phyloP scores from a whole-genome alignment of 1,139 yeast genomes.

The Ashbya aceris region DNA sequence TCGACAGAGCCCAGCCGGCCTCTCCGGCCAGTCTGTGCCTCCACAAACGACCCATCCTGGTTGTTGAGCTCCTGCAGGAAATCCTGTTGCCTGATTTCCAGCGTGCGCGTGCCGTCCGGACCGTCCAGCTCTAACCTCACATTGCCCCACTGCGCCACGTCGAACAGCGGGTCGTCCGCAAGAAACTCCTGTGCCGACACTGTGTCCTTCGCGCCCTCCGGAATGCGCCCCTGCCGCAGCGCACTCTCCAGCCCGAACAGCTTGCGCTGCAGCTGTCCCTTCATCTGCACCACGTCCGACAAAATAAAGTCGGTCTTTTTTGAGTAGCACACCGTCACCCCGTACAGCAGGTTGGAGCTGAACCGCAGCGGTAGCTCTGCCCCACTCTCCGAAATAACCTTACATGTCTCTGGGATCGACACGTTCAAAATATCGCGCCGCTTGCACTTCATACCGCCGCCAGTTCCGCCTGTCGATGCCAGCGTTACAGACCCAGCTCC shows the following conservation, averaged over 20 bases:
- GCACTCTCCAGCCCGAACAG: conserved; percentile 8
- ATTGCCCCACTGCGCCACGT: conserved; percentile 15
- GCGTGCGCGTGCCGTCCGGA: conserved; percentile 6
- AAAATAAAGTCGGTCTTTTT: conserved; percentile 26
- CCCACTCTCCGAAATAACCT: conserved; percentile 15
- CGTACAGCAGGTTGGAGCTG: conserved; percentile 25
- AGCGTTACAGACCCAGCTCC: conserved; percentile 9
- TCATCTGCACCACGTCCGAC: conserved; percentile 18
- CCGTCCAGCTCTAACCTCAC: conserved; percentile 12
- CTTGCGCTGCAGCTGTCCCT: conserved; percentile 19
- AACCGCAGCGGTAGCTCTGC: conserved; percentile 20
- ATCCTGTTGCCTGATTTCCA: conserved; percentile 21
- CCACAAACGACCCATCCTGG: conserved; percentile 3
- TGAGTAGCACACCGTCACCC: conserved; percentile 26
- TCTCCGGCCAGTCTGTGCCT: background rate
- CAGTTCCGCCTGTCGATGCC: background rate
- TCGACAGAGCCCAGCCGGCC: conserved; percentile 3
- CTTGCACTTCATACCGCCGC: conserved; percentile 11
- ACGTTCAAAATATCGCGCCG: conserved; percentile 26
- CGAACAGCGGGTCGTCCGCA: conserved; percentile 21
- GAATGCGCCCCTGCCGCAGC: background rate
- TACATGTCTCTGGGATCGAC: conserved; percentile 27
- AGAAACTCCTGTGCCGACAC: conserved; percentile 10
- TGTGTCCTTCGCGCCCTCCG: background rate
- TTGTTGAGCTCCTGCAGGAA: conserved; percentile 22